Base-by-base conservation (phyloP, 106 monocot species). In the Apostasia ramifera region DNA sequence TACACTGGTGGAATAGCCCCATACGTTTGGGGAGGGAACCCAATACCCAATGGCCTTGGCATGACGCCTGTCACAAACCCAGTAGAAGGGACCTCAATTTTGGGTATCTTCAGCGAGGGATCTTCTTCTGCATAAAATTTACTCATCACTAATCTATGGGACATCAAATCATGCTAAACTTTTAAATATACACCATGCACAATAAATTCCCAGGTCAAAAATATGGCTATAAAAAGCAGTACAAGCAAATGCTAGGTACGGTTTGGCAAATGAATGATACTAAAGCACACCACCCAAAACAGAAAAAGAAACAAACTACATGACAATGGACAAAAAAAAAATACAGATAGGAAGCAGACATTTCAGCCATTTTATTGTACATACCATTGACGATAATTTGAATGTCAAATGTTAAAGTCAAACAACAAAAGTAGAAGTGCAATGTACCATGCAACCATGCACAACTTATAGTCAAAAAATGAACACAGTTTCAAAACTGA, bases 1-100 rank as follows among this genome's bases (percentile, higher is more conserved):
- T 95, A 95, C 95, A 84, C 46, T 47, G 88, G 86, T 73, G 85
- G 84, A 3, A 82, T 61, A 49, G 74, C 78, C 71, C 80, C 79
- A 80, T 91, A 91, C 47, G 74, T 56, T 74, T 70, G 80, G 15
- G 94, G 83, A 70, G 88, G 85, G 77, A 76, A 88, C 41, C 79
- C 75, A 54, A 81, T 52, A 61, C 85, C 84, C 40, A 88, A 11
- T 46, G 77, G 73, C 72, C 85, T 81, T 59, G 80, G 80, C 50
- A 84, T 57, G 12, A 87, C 13, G 6, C 81, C 80, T 74, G 65
- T 52, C 3, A 70, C 74, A 71, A 85, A 42, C 64, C 74, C 62
- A 55, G 79, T 8, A 8, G 84, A 40, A 9, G 83, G 67, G 1
- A 79, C 66, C 47, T 91, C 95, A 57, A 86, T 39, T 84, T 91